phyloP scores from a whole-genome alignment of 2,329 filamentous ascomycete genomes.

The Chaetomiaceae sp. region DNA sequence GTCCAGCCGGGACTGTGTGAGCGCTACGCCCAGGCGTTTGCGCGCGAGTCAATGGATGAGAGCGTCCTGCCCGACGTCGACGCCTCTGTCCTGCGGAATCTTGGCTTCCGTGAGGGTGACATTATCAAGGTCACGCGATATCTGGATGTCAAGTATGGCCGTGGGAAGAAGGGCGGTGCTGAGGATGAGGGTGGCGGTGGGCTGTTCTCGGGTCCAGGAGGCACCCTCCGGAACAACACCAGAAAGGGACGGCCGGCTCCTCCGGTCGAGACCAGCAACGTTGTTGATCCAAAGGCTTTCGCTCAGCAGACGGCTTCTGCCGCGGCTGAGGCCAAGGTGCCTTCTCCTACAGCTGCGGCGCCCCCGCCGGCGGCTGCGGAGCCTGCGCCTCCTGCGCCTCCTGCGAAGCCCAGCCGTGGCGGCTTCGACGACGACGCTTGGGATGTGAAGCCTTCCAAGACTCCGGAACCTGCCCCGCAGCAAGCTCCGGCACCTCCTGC shows the following conservation, averaged over 20 bases:
- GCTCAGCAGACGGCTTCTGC: conserved; percentile 53
- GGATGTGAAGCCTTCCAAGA: conserved; percentile 82
- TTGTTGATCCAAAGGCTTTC: conserved; percentile 83
- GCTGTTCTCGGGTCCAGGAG: conserved; percentile 90
- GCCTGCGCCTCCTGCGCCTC: conserved; percentile 19
- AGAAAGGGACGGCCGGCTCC: conserved; percentile 85
- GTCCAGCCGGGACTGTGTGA: conserved; percentile 91
- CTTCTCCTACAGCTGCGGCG: conserved; percentile 33
- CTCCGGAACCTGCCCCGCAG: conserved; percentile 31
- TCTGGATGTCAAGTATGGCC: conserved; percentile 74
- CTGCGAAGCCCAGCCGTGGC: conserved; percentile 30
- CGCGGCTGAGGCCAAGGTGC: conserved; percentile 27
- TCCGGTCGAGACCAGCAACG: conserved; percentile 77
- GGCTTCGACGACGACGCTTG: conserved; percentile 97
- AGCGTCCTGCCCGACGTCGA: conserved; percentile 88
- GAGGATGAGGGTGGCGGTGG: conserved; percentile 59
- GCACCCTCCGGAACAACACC: conserved; percentile 87
- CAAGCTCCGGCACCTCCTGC: conserved; percentile 20
- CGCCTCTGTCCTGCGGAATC: conserved; percentile 71
- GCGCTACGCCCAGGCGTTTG: conserved; percentile 84
- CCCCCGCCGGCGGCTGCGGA: too few relatives aligned
- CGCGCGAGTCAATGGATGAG: conserved; percentile 92
- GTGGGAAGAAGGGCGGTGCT: conserved; percentile 55
- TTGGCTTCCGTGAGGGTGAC: conserved; percentile 94
- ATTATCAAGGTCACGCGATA: conserved; percentile 92